These are phyloP conservation scores for Cutaneotrichosporon daszewskae DNA, from an alignment of 1,284 basidiomycete species.

Conservation along the genomic window DNA sequence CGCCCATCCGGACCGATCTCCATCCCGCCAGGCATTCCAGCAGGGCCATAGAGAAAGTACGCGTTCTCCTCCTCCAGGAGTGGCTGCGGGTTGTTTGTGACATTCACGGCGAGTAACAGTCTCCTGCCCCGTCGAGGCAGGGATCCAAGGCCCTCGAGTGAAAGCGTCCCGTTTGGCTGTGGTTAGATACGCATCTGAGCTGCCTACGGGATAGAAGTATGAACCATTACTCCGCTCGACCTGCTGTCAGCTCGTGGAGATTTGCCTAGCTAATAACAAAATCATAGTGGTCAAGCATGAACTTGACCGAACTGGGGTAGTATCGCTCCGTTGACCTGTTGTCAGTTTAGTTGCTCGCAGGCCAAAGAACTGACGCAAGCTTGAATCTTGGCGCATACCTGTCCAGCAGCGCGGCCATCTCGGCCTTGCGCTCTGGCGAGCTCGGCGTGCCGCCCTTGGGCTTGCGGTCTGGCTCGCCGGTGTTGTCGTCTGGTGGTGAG, in stretches of 20 bases:
- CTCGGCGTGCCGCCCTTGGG: too few species aligned
- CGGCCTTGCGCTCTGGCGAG: constrained; percentile 11
- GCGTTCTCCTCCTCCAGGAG: constrained; percentile 21
- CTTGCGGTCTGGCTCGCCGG: too few species aligned
- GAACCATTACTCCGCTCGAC: constrained; percentile 11
- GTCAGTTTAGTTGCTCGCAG: background rate
- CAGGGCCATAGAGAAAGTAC: constrained; percentile 36
- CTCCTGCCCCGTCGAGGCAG: constrained; percentile 19
- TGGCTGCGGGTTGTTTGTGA: constrained; percentile 37
- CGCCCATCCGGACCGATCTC: constrained; percentile 21
- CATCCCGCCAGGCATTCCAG: constrained; percentile 23
- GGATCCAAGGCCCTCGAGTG: constrained; percentile 16
- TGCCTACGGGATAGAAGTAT: constrained; percentile 3
- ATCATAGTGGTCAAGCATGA: constrained; percentile 39
- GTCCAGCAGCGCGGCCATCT: constrained; percentile 31
- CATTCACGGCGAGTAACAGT: constrained; percentile 26
- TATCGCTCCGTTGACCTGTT: constrained; percentile 30
- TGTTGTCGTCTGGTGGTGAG: too few species aligned
- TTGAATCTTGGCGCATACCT: constrained; percentile 41
- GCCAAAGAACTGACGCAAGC: constrained; percentile 27
- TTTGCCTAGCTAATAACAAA: too few species aligned
- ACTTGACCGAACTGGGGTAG: constrained; percentile 40
- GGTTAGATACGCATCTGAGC: background rate
- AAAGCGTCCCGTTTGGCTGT: constrained; percentile 5
- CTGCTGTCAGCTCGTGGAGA: background rate